phyloP scores from a whole-genome alignment of 352 stramenopile genomes.

The Globisporangium middletonii region DNA sequence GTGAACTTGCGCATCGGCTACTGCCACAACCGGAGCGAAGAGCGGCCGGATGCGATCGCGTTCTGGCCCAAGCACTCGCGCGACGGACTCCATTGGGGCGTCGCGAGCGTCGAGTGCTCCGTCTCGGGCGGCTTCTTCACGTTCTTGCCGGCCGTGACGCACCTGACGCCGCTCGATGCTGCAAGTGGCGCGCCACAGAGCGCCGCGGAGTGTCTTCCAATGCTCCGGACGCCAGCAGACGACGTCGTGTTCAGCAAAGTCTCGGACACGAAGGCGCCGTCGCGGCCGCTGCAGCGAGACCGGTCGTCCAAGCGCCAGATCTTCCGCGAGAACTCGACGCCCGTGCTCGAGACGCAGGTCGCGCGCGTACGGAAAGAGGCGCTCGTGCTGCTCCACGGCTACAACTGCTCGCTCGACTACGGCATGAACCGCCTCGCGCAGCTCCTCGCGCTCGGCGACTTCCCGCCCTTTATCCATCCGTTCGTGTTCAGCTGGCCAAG shows the following conservation, averaged over 20 bases:
- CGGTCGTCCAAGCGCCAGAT: slow-evolving; percentile 16
- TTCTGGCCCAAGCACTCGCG: slow-evolving; percentile 14
- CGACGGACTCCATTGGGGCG: slow-evolving; percentile 26
- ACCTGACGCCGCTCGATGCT: slow-evolving; percentile 21
- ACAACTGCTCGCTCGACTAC: slow-evolving; percentile 70
- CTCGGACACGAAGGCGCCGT: slow-evolving; percentile 6
- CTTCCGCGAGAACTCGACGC: slow-evolving; percentile 7
- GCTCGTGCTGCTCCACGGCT: slow-evolving; percentile 58
- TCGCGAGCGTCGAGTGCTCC: slow-evolving; percentile 39
- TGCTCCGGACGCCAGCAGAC: slow-evolving; percentile 5
- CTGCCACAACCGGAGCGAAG: slow-evolving; percentile 29
- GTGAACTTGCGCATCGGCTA: slow-evolving; percentile 48
- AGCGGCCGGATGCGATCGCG: slow-evolving; percentile 14
- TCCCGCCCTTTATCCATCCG: slow-evolving; percentile 58
- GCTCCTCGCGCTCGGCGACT: slow-evolving; percentile 56
- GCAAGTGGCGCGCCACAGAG: slow-evolving; percentile 6
- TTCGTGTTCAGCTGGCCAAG: slow-evolving; percentile 76
- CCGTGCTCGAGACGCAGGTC: slow-evolving; percentile 7
- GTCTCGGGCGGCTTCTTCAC: slow-evolving; percentile 36
- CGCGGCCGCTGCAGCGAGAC: slow-evolving; percentile 1
- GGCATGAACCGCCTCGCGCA: slow-evolving; percentile 51
- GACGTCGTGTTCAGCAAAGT: slow-evolving; percentile 37
- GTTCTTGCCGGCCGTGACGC: slow-evolving; percentile 26
- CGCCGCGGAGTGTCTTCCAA: slow-evolving; percentile 6
- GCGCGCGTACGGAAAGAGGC: slow-evolving; percentile 31